These are phyloP conservation scores for Garcia nutans DNA, from an alignment of 345 rosid species.

Conservation along the genomic window DNA sequence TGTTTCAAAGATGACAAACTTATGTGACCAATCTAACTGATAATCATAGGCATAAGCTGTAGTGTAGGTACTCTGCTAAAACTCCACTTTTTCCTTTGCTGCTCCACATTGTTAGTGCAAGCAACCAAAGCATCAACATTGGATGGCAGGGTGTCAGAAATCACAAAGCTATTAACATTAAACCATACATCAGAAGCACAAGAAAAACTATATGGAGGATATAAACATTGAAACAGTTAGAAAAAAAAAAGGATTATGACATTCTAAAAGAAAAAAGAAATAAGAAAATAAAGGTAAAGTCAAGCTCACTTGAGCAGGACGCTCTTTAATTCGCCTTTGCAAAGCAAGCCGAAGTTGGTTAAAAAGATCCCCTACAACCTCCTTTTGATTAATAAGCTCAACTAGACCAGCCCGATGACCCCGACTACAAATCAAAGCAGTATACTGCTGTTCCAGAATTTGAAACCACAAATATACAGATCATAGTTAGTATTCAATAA, in stretches of 20 bases:
- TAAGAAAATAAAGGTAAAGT: not conserved
- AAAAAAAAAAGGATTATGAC: not conserved
- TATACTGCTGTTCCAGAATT: conserved; percentile 54
- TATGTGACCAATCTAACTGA: not conserved
- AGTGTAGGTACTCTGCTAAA: not conserved
- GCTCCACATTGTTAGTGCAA: not conserved
- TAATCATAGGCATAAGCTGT: not conserved
- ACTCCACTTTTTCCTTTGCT: not conserved
- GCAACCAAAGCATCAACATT: not conserved
- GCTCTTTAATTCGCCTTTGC: conserved; percentile 70
- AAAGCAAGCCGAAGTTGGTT: conserved; percentile 88
- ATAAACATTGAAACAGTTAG: not conserved
- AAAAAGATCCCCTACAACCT: conserved; percentile 86
- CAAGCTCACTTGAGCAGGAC: conserved; percentile 83
- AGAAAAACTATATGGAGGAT: not conserved
- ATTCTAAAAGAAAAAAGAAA: conserved; percentile 13
- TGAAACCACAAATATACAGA: conserved; percentile 1
- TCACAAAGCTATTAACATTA: not conserved
- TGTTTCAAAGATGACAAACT: conserved; percentile 5
- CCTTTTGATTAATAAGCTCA: conserved; percentile 87
- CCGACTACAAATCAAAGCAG: conserved; percentile 71
- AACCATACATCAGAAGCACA: not conserved
- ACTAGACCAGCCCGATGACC: conserved; percentile 59
- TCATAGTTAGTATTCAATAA: conserved; percentile 10
- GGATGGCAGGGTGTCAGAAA: not conserved